A percentile compares a stretch with the other conserved stretches of the same genome.
These are phyloP conservation scores for Paxillus ammoniavirescens DNA, from an alignment of 768 basidiomycete genomes.

Conservation along the genomic window DNA sequence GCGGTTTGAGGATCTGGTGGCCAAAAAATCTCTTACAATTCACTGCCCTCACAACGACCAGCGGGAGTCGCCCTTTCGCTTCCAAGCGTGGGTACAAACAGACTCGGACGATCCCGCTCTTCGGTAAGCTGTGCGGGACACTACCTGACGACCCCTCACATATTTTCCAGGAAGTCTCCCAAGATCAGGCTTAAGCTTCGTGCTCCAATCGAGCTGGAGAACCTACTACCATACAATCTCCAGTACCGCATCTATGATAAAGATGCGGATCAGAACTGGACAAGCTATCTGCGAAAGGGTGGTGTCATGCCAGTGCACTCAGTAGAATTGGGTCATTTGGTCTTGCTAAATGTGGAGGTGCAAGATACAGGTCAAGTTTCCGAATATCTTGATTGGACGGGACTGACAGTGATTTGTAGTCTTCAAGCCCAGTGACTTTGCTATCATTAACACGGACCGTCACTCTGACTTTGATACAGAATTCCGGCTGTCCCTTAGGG, in stretches of 20 bases:
- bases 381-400: background rate
- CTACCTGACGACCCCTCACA: constrained; percentile 3
- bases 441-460: constrained; percentile 94
- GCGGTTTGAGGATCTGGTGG: constrained; percentile 85
- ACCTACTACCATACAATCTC: constrained; percentile 89
- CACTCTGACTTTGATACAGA: constrained; percentile 88
- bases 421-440: constrained; percentile 93
- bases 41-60: constrained; percentile 82
- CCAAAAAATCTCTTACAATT: constrained; percentile 68
- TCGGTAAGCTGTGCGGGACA: constrained; percentile 42
- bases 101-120: constrained; percentile 55
- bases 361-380: constrained; percentile 78
- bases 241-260: constrained; percentile 98
- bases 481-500: constrained; percentile 65
- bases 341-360: constrained; percentile 84
- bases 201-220: constrained; percentile 94
- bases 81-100: constrained; percentile 88
- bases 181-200: constrained; percentile 82
- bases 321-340: constrained; percentile 85
- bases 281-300: constrained; percentile 88
- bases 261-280: constrained; percentile 91
- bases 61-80: constrained; percentile 86
- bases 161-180: constrained; percentile 66
- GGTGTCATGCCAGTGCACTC: constrained; percentile 97
- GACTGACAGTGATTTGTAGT: constrained; percentile 41